Percentiles rank a stretch among this genome's conserved stretches.
phyloP scores from a whole-genome alignment of 2,329 filamentous ascomycete species.

The Pseudopithomyces chartarum region DNA sequence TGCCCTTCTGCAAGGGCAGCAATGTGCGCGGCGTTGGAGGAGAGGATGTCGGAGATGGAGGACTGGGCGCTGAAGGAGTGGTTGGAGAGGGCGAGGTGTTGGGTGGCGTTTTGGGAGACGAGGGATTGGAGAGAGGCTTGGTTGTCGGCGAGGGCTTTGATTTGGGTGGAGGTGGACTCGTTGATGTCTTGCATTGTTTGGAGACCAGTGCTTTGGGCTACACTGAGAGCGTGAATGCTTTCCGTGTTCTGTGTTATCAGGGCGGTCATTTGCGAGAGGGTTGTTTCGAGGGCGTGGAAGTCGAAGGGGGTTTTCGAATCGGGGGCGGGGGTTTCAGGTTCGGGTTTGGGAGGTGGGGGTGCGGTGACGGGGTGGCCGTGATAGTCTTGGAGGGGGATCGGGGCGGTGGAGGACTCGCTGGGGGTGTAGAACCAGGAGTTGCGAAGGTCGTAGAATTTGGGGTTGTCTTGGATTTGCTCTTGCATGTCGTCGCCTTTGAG shows the following conservation, averaged over 20 bases:
- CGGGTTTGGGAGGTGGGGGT: neutral
- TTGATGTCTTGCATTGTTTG: conserved; percentile 45
- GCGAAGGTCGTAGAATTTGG: conserved; percentile 32
- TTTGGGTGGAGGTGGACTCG: conserved; percentile 40
- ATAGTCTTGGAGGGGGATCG: conserved; percentile 38
- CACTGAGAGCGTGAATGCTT: conserved; percentile 39
- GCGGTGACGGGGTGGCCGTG: conserved; percentile 22
- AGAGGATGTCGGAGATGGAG: conserved; percentile 27
- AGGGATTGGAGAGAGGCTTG: conserved; percentile 37
- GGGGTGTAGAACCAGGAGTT: conserved; percentile 43
- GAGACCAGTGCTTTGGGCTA: conserved; percentile 40
- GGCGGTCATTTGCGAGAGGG: conserved; percentile 30
- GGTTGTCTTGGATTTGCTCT: conserved; percentile 36
- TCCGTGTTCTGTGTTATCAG: conserved; percentile 37
- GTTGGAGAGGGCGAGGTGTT: conserved; percentile 43
- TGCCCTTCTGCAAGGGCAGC: conserved; percentile 34
- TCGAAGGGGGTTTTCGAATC: conserved; percentile 13
- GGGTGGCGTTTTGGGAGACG: conserved; percentile 39
- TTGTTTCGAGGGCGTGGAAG: conserved; percentile 28
- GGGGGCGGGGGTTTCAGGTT: conserved; percentile 8
- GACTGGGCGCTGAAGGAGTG: conserved; percentile 33
- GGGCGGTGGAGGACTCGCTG: conserved; percentile 25
- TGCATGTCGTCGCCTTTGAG: conserved; percentile 42
- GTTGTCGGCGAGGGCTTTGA: conserved; percentile 38
- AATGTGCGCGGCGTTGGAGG: conserved; percentile 34